These are phyloP conservation scores for Alternaria postmessia DNA, from an alignment of 2,329 filamentous ascomycete genomes.

Conservation along the genomic window DNA sequence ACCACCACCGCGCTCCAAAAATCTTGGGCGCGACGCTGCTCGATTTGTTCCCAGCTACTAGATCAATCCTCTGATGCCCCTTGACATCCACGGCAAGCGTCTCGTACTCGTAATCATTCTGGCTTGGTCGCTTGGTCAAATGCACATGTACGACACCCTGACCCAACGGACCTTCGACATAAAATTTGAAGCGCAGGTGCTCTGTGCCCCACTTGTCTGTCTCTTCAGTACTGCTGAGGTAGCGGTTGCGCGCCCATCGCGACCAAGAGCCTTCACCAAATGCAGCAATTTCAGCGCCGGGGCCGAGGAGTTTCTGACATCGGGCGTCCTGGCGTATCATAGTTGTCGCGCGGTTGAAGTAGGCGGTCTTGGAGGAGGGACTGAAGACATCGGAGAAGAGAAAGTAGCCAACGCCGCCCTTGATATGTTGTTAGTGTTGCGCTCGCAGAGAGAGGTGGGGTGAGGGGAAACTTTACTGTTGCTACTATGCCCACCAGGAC, in stretches of 20 bases:
- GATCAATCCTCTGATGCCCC: constrained; percentile 63
- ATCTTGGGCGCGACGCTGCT: constrained; percentile 45
- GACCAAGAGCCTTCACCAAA: constrained; percentile 83
- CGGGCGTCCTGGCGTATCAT: constrained; percentile 76
- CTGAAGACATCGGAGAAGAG: constrained; percentile 50
- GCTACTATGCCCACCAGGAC: constrained; percentile 77
- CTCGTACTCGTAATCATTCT: constrained; percentile 77
- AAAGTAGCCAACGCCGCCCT: constrained; percentile 72
- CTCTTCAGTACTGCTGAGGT: constrained; percentile 68
- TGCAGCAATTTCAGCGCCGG: constrained; percentile 75
- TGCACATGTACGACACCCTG: constrained; percentile 79
- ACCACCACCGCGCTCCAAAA: constrained; percentile 50
- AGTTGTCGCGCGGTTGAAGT: constrained; percentile 88
- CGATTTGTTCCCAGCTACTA: constrained; percentile 39
- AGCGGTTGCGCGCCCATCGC: constrained; percentile 76
- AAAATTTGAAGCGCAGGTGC: constrained; percentile 84
- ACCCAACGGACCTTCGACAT: constrained; percentile 80
- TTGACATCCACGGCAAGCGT: constrained; percentile 82
- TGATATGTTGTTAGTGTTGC: constrained; percentile 12
- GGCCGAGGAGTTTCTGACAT: constrained; percentile 78
- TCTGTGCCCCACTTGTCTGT: constrained; percentile 79
- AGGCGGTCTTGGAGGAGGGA: constrained; percentile 80
- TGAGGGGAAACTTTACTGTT: constrained; percentile 65
- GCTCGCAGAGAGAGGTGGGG: neutral
- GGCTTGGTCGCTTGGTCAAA: constrained; percentile 72